Conservation (phyloP, 2,329 filamentous ascomycete genomes). For the Fusarium palustre region DNA sequence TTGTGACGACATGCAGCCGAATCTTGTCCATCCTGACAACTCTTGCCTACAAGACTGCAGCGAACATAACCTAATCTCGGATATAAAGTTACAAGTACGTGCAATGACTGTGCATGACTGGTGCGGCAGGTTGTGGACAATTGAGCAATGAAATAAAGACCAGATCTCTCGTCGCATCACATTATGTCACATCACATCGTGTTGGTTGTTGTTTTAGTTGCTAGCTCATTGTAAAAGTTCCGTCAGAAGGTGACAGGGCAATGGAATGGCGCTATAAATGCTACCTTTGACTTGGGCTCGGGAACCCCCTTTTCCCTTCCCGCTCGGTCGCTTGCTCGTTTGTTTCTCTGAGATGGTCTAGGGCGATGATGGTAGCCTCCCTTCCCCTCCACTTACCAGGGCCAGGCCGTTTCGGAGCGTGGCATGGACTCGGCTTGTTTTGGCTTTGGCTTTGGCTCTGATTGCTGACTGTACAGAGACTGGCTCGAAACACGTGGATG, state of each 20-base stretch:
- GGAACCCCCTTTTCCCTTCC: constrained; percentile 42
- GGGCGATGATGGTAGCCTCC: constrained; percentile 9
- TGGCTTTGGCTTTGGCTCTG: not conserved
- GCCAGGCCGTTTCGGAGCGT: constrained; percentile 24
- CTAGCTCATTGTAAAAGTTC: constrained; percentile 18
- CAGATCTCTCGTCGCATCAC: not conserved
- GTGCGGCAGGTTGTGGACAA: not conserved
- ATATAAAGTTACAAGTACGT: not conserved
- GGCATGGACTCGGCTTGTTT: constrained; percentile 7
- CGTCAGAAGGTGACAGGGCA: constrained; percentile 21
- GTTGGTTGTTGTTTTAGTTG: not conserved
- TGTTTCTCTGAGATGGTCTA: constrained; percentile 27
- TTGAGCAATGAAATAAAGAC: not conserved
- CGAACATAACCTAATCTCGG: not conserved
- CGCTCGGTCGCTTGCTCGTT: constrained; percentile 27
- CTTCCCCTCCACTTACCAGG: constrained; percentile 15
- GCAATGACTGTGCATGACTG: not conserved
- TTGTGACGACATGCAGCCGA: not conserved
- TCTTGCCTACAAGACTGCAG: not conserved
- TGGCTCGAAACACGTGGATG: constrained; percentile 46
- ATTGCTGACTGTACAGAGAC: constrained; percentile 33
- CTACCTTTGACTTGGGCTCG: constrained; percentile 31
- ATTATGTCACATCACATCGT: constrained; percentile 1
- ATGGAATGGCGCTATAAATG: constrained; percentile 33
- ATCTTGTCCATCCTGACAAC: not conserved